Conservation (phyloP, 345 rosid species). For the Angophora floribunda region DNA sequence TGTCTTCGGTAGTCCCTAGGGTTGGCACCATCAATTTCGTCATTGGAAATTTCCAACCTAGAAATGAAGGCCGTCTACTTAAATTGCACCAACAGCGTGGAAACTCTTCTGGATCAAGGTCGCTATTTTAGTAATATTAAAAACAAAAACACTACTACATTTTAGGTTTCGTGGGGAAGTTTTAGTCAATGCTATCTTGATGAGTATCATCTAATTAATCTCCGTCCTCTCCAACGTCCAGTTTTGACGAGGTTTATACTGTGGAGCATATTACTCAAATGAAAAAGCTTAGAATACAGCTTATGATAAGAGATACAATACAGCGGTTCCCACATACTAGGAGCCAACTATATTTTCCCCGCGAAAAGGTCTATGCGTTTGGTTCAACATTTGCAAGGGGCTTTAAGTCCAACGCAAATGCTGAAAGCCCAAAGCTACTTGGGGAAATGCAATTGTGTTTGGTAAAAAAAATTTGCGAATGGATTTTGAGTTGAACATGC, state of each 20-base stretch:
- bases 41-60: background rate
- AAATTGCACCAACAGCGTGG: background rate
- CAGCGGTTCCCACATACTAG: background rate
- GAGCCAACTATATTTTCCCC: background rate
- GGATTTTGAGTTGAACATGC: too few relatives aligned
- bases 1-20: background rate
- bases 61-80: background rate
- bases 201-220: background rate
- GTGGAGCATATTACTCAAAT: background rate
- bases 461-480: too few relatives aligned
- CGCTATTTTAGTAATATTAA: background rate
- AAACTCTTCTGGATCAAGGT: background rate
- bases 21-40: background rate
- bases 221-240: background rate
- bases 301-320: background rate
- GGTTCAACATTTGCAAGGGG: too few relatives aligned
- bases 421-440: too few relatives aligned
- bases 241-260: background rate
- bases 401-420: too few relatives aligned
- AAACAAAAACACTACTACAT: background rate
- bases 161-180: background rate
- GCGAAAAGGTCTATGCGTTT: too few relatives aligned
- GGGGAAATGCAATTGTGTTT: too few relatives aligned
- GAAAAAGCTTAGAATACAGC: background rate
- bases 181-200: background rate